A percentile compares a stretch with the other conserved stretches of the same genome.
phyloP scores from a whole-genome alignment of 345 rosid species.

The Citrus australasica region DNA sequence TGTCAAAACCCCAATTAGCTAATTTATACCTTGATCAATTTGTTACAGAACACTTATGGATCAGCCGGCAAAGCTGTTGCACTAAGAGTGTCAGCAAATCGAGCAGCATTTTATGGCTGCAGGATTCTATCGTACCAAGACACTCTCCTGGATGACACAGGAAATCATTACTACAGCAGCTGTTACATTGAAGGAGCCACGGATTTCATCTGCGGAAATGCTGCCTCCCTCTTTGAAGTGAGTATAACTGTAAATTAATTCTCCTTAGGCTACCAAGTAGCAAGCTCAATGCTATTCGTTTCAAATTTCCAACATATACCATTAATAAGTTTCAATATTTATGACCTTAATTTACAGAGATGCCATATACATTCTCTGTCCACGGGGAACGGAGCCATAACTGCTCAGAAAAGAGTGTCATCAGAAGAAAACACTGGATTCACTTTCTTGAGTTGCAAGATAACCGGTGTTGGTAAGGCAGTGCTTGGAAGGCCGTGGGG shows the following conservation, averaged over 20 bases:
- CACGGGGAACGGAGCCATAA: conserved; percentile 44
- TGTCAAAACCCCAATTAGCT: no score
- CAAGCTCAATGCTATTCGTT: no score
- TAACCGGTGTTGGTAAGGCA: conserved; percentile 46
- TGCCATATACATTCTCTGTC: conserved; percentile 66
- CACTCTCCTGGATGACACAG: conserved; percentile 69
- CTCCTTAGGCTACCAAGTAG: not conserved
- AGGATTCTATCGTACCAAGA: conserved; percentile 64
- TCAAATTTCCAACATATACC: not conserved
- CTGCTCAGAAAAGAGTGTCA: conserved; percentile 64
- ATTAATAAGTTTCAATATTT: no score
- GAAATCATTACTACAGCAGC: conserved; percentile 61
- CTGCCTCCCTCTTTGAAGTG: conserved; percentile 64
- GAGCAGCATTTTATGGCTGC: conserved; percentile 64
- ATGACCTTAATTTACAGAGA: conserved; percentile 25
- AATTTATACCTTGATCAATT: no score
- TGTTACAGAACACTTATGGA: conserved; percentile 55
- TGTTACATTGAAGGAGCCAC: conserved; percentile 85
- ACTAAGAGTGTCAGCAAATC: conserved; percentile 55
- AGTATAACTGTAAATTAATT: not conserved
- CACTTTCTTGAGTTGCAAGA: conserved; percentile 60
- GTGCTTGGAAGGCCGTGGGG: conserved; percentile 86
- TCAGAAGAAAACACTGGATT: conserved; percentile 57
- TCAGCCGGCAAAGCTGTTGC: conserved; percentile 55
- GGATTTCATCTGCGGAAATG: conserved; percentile 74